Conservation (phyloP, 306 rosid genomes). For the Lithocarpus polystachyus region DNA sequence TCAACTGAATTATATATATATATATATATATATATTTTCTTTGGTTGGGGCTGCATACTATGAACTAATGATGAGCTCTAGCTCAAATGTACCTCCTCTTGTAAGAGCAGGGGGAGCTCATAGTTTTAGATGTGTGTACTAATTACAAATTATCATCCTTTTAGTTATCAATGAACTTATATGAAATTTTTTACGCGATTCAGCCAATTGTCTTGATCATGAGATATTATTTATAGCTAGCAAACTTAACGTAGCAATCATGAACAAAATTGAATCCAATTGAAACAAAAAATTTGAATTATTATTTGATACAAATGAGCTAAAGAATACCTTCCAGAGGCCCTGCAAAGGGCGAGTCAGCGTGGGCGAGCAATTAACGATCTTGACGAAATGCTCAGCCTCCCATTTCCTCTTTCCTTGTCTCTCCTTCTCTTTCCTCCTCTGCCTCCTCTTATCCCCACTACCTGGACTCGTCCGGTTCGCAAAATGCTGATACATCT, state of each 20-base stretch:
- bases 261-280: background rate
- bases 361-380: constrained; percentile 71
- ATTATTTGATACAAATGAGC: constrained; percentile 20
- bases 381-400: constrained; percentile 92
- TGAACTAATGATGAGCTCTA: too few relatives aligned
- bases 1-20: too few relatives aligned
- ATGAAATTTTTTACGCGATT: too few relatives aligned
- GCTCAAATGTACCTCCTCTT: too few relatives aligned
- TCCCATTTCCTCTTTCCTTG: constrained; percentile 73
- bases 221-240: too few relatives aligned
- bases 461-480: constrained; percentile 74
- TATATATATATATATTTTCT: too few relatives aligned
- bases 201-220: too few relatives aligned
- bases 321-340: constrained; percentile 78
- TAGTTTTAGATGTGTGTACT: too few relatives aligned
- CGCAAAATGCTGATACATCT: constrained; percentile 87
- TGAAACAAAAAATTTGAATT: background rate
- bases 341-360: constrained; percentile 89
- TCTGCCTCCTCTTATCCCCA: constrained; percentile 70
- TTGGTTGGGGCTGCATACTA: too few relatives aligned
- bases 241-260: background rate
- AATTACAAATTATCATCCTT: too few relatives aligned
- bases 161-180: too few relatives aligned
- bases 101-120: too few relatives aligned
- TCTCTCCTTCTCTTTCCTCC: constrained; percentile 74